Conservation (phyloP, 139 green algal genomes). For the Zygnema cylindricum region DNA sequence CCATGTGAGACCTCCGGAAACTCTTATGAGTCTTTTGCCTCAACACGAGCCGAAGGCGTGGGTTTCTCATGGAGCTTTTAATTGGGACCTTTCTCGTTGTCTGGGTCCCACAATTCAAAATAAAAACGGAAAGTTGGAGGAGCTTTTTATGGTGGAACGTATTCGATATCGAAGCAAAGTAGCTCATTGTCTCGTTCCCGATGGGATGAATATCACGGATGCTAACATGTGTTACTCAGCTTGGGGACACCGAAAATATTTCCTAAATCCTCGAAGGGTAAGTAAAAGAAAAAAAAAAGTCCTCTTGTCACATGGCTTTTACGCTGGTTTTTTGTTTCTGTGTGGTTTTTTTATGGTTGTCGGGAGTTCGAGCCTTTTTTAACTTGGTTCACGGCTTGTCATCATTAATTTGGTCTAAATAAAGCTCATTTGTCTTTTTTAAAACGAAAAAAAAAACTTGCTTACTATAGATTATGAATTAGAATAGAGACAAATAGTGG, state of each 20-base stretch:
- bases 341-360: too few relatives aligned
- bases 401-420: too few relatives aligned
- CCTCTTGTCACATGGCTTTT: too few relatives aligned
- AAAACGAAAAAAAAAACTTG: too few relatives aligned
- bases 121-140: neutral
- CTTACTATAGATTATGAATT: too few relatives aligned
- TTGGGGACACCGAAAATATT: neutral
- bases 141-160: neutral
- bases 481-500: too few relatives aligned
- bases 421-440: too few relatives aligned
- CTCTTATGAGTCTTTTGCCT: conserved; percentile 7
- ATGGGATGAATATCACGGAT: neutral
- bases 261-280: neutral
- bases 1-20: conserved; percentile 10
- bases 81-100: neutral
- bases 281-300: too few relatives aligned
- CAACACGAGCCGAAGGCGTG: neutral
- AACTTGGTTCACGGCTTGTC: too few relatives aligned
- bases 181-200: neutral
- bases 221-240: neutral
- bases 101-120: neutral
- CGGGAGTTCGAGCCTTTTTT: too few relatives aligned
- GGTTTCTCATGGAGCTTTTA: neutral
- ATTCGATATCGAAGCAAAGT: neutral
- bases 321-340: too few relatives aligned